Evolutionary conservation across 148 eudicot species (phyloP), one percentile per base, ranked within the genome.

Genomic region (Oxyria digyna): DNA sequence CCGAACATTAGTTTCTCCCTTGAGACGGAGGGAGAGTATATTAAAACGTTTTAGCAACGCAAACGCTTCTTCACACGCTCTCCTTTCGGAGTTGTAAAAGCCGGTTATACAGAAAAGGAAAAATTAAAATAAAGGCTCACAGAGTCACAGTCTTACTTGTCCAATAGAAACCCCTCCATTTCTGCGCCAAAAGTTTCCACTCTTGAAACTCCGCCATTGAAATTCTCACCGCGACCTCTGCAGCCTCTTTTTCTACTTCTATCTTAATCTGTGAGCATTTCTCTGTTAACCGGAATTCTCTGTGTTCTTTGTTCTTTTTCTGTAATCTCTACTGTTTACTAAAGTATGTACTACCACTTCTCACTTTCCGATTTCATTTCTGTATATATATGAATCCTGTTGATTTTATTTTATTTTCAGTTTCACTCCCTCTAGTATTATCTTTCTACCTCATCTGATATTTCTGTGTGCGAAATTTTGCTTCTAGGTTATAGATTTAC

Each of bases 131-230:
- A 37, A 35, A 37, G 45, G 17, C 45, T 45, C 69, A 66, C 46
- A 18, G 69, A 18, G 69, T 41, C 42, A 66, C 69, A 66, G 41
- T 63, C 3, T 14, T 18, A 6, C 38, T n/a, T n/a, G n/a, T n/a
- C 40, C 67, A 55, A 55, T 1, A 55, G 18, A 26, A 59, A 31
- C 37, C 67, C 42, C 41, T 31, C 9, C 42, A 31, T 63, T 63
- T 63, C 67, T 63, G 40, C 67, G 67, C 67, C 67, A 63, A 63
- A 63, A 63, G 17, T 21, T 66, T n/a, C 10, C 46, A 59, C 45
- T 37, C 46, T 66, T 35, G 67, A 68, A 74, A 72, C 40, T 79
- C 82, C 80, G 78, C 85, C 85, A 78, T 84, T 74, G 79, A 33
- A 77, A 73, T 65, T 57, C 75, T 43, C 49, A 35, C 43, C 67